Base-by-base conservation (phyloP, 2,329 filamentous ascomycete species). In the Rhinocladiella similis region DNA sequence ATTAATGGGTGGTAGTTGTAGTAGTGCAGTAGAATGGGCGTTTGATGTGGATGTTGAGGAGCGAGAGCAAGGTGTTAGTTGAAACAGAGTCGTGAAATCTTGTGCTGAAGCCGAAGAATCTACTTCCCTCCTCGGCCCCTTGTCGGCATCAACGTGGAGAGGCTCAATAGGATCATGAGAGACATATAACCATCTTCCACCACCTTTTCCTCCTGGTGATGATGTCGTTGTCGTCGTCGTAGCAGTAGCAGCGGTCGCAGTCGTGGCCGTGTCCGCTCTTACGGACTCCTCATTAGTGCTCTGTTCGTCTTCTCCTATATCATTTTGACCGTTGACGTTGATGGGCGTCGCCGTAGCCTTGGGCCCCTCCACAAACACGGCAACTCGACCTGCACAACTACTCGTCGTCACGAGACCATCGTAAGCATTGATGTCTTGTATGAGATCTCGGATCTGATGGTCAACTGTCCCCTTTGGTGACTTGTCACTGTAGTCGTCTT, bases 401-500 rank as follows among this genome's bases (percentile, higher is more conserved):
- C 91, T 96, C 2, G 92, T 97, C 1, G 93, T 97, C 33, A 95
- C 91, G 39, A 92, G 82, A 1, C 90, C 91, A 1, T 86, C 81
- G 5, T 87, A 69, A 1, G 67, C 70, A 72, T 97, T 97, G 70
- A 97, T 87, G 47, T 63, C 53, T 49, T 81, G 80, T 59, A 97
- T 91, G 52, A 97, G 77, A 19, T 86, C 80, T 46, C 87, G 82
- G 63, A 97, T 91, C 1, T 85, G 88, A 47, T 77, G 83, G 70
- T 97, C 93, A 18, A 97, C 83, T 0, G 86, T 88, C 14, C 92
- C 93, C 75, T 97, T 97, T 2, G 93, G 92, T 1, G 90, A 96
- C 6, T 88, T 81, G 72, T 97, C 93, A 39, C 84, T 83, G 72
- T 96, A 96, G 57, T 88, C 81, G 3, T 78, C 80, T 42, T 84